These are phyloP conservation scores for Populus hybrid DNA, from an alignment of 441 rosid genomes.

Conservation along the genomic window DNA sequence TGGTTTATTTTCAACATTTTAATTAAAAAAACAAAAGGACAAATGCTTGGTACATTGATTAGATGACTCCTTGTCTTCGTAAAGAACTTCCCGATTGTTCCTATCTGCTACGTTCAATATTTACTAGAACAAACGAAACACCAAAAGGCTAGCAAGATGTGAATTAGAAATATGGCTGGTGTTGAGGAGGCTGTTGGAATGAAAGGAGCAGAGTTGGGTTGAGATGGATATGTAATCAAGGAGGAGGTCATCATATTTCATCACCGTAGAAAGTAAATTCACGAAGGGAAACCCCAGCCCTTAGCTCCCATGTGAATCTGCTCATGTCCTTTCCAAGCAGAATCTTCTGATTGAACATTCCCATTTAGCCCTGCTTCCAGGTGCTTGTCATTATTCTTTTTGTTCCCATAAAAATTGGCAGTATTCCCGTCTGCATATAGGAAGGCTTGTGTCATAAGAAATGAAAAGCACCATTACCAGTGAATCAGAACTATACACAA, in stretches of 20 bases:
- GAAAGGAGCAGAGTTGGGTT: background rate
- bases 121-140: background rate
- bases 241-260: constrained; percentile 4
- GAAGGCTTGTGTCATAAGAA: background rate
- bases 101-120: too few relatives aligned
- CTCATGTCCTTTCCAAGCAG: constrained; percentile 40
- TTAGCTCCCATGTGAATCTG: constrained; percentile 44
- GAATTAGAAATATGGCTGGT: background rate
- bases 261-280: constrained; percentile 33
- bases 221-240: constrained; percentile 11
- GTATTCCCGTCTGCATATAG: constrained; percentile 50
- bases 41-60: too few relatives aligned
- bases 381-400: constrained; percentile 39
- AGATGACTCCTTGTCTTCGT: too few relatives aligned
- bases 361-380: constrained; percentile 52
- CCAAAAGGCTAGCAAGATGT: background rate
- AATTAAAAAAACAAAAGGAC: too few relatives aligned
- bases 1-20: too few relatives aligned
- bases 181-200: background rate
- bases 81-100: too few relatives aligned
- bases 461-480: background rate
- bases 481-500: too few relatives aligned
- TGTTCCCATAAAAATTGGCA: constrained; percentile 54
- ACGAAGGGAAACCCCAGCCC: constrained; percentile 60
- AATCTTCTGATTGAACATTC: constrained; percentile 49